Conservation (phyloP, 345 rosid genomes). For the Eucalyptus curtisii region DNA sequence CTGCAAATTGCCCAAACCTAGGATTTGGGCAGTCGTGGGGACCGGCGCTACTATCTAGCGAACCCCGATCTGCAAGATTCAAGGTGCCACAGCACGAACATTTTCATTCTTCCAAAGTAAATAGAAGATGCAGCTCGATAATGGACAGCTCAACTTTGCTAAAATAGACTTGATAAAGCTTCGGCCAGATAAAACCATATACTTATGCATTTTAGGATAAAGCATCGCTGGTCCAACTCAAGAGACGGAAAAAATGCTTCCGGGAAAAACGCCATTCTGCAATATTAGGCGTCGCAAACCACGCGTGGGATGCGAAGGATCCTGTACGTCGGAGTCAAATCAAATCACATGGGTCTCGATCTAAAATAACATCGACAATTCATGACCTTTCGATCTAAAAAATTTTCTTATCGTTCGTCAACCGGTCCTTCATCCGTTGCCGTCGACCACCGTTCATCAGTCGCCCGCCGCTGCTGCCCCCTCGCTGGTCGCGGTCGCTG, state of each 20-base stretch:
- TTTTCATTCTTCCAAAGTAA: not conserved
- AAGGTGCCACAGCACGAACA: not conserved
- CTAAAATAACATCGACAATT: not conserved
- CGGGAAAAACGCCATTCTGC: not conserved
- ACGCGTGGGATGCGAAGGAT: not conserved
- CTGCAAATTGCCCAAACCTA: not conserved
- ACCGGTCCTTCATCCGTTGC: too few relatives aligned
- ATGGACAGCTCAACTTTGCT: not conserved
- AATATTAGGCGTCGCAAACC: not conserved
- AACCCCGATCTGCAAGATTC: not conserved
- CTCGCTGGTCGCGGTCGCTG: too few relatives aligned
- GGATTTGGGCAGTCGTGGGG: not conserved
- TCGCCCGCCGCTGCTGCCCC: too few relatives aligned
- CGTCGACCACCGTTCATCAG: too few relatives aligned
- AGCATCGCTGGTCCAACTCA: not conserved
- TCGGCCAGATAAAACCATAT: not conserved
- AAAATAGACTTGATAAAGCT: not conserved
- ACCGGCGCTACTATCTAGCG: not conserved
- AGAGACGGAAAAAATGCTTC: not conserved
- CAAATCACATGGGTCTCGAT: not conserved
- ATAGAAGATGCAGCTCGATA: not conserved
- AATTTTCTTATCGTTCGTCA: too few relatives aligned
- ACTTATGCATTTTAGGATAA: not conserved
- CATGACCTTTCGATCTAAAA: not conserved
- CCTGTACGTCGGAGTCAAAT: not conserved